Evolutionary conservation across 2,329 filamentous ascomycete species (phyloP).

Genomic region (Penicillium hordei): DNA sequence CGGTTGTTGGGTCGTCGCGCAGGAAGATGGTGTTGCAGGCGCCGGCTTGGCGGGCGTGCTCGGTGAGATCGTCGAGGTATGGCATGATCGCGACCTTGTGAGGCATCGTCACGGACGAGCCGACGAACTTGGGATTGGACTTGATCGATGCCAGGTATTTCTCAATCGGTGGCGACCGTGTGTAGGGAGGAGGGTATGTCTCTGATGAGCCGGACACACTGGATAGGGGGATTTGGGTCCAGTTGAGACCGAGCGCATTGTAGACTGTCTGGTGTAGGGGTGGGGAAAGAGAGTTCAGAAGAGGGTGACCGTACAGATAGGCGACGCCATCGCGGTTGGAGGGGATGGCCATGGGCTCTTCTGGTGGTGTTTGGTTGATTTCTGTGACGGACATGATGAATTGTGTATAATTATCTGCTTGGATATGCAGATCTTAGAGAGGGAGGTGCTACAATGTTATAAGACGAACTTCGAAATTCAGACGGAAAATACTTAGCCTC

Average conservation of each 20-base stretch:
- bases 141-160: slow-evolving; percentile 38
- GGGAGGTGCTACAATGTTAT: slow-evolving; percentile 1
- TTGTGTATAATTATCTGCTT: neutral
- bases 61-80: slow-evolving; percentile 70
- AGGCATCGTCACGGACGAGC: slow-evolving; percentile 77
- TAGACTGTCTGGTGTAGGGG: slow-evolving; percentile 57
- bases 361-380: slow-evolving; percentile 17
- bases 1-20: slow-evolving; percentile 42
- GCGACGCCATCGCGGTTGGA: slow-evolving; percentile 50
- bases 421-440: neutral
- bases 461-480: neutral
- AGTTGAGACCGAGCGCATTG: slow-evolving; percentile 51
- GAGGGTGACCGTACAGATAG: slow-evolving; percentile 58
- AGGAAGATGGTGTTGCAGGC: slow-evolving; percentile 80
- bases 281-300: slow-evolving; percentile 58
- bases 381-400: slow-evolving; percentile 26
- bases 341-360: slow-evolving; percentile 36
- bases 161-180: slow-evolving; percentile 36
- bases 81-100: slow-evolving; percentile 76
- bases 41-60: slow-evolving; percentile 70
- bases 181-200: slow-evolving; percentile 38
- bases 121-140: slow-evolving; percentile 49
- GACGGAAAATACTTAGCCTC: slow-evolving; percentile 3
- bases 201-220: slow-evolving; percentile 31
- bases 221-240: slow-evolving; percentile 52